Conservation (phyloP, 306 rosid genomes). For the Purshia tridentata region DNA sequence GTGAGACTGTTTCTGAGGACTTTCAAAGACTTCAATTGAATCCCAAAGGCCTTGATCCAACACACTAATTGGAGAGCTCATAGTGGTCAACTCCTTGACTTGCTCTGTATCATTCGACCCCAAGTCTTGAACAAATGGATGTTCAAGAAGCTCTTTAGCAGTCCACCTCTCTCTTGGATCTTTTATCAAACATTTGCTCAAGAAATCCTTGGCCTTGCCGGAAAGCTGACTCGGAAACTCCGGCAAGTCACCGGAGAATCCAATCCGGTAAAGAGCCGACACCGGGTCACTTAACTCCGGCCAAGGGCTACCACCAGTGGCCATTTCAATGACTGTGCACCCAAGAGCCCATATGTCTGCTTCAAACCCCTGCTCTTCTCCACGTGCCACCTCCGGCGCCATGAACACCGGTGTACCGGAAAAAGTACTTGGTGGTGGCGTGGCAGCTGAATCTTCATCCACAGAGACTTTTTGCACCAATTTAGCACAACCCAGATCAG, state of each 20-base stretch:
- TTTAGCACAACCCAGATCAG: constrained; percentile 59
- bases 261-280: constrained; percentile 45
- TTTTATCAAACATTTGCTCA: constrained; percentile 41
- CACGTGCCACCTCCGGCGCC: constrained; percentile 55
- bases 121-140: constrained; percentile 41
- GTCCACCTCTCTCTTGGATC: constrained; percentile 44
- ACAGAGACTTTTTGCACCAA: constrained; percentile 15
- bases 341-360: constrained; percentile 60
- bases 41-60: constrained; percentile 48
- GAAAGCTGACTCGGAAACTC: constrained; percentile 39
- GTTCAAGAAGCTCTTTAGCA: constrained; percentile 42
- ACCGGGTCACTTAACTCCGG: constrained; percentile 32
- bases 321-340: constrained; percentile 62
- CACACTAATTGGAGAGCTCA: constrained; percentile 49
- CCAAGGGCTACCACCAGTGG: constrained; percentile 46
- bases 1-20: constrained; percentile 15
- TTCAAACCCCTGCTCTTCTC: constrained; percentile 44
- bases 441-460: constrained; percentile 7
- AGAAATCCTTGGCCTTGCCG: constrained; percentile 38
- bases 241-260: constrained; percentile 39
- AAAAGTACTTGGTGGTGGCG: constrained; percentile 5
- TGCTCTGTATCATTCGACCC: constrained; percentile 9
- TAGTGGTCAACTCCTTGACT: constrained; percentile 1
- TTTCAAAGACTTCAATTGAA: constrained; percentile 29
- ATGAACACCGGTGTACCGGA: constrained; percentile 56